phyloP scores from a whole-genome alignment of 192 early-diverging fungal species.

The Piromyces finnis region DNA sequence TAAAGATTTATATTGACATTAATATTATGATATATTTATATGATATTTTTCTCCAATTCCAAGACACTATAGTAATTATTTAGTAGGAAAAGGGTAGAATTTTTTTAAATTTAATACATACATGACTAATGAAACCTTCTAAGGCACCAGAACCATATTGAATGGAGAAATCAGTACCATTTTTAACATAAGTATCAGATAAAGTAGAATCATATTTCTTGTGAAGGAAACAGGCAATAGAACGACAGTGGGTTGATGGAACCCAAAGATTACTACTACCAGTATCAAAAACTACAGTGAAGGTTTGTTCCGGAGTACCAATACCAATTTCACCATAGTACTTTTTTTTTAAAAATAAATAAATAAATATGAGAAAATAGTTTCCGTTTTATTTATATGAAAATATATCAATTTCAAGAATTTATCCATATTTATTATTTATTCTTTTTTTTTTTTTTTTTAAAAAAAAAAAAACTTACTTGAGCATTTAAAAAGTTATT shows the following conservation, averaged over 20 bases:
- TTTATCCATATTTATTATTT: no score
- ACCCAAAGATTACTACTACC: constrained; percentile 95
- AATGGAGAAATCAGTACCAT: constrained; percentile 91
- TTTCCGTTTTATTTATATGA: no score
- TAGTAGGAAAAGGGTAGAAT: no score
- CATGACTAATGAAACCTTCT: constrained; percentile 80
- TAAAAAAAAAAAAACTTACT: neutral
- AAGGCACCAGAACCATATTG: constrained; percentile 83
- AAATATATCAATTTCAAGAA: no score
- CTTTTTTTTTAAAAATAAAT: constrained; percentile 7
- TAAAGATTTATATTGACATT: no score
- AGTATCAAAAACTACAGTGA: constrained; percentile 86
- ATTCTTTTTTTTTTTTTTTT: constrained; percentile 17
- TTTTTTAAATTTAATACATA: constrained; percentile 9
- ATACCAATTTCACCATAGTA: constrained; percentile 83
- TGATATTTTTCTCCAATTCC: no score
- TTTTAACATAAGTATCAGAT: constrained; percentile 60
- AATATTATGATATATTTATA: no score
- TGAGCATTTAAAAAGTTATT: neutral
- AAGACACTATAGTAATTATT: no score
- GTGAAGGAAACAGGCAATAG: constrained; percentile 93
- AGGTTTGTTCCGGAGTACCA: constrained; percentile 76
- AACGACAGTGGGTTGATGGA: constrained; percentile 77
- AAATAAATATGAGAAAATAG: no score
- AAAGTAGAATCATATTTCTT: constrained; percentile 63